These are phyloP conservation scores for Sporothrix variecibatus DNA, from an alignment of 2,329 filamentous ascomycete species.

Conservation along the genomic window DNA sequence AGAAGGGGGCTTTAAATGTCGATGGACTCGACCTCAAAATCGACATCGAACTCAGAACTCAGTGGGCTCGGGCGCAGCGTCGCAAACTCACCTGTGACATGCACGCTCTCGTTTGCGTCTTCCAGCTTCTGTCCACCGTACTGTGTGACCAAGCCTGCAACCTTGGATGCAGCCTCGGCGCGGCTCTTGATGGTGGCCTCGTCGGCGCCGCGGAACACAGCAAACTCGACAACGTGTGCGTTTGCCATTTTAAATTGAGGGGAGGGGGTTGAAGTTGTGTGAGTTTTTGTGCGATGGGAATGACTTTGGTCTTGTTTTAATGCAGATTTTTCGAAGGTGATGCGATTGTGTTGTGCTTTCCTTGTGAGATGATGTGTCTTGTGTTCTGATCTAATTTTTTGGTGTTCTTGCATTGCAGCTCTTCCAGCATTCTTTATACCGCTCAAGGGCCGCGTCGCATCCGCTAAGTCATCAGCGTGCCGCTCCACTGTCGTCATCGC, in stretches of 20 bases:
- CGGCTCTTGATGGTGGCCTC: constrained; percentile 7
- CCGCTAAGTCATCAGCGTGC: background rate
- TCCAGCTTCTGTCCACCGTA: constrained; percentile 24
- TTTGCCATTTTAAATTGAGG: constrained; percentile 16
- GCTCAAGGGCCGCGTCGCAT: background rate
- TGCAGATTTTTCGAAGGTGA: background rate
- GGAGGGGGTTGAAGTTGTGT: background rate
- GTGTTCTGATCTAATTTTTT: background rate
- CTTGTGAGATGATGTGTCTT: background rate
- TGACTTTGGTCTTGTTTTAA: background rate
- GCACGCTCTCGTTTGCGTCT: constrained; percentile 7
- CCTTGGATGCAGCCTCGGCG: constrained; percentile 8
- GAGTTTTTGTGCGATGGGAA: background rate
- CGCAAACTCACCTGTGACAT: constrained; percentile 4
- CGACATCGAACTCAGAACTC: too few species aligned
- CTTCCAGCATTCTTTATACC: background rate
- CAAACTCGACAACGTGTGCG: constrained; percentile 26
- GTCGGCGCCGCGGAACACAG: background rate
- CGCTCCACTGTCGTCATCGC: constrained; percentile 13
- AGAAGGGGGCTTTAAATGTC: background rate
- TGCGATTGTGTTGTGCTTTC: background rate
- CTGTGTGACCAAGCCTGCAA: constrained; percentile 21
- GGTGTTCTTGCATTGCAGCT: background rate
- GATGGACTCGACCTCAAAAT: background rate
- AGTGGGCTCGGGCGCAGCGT: background rate